Percentiles rank a stretch among this genome's conserved stretches.
Conservation (phyloP, 1,284 basidiomycete genomes). For the Porogramme epimiltina region DNA sequence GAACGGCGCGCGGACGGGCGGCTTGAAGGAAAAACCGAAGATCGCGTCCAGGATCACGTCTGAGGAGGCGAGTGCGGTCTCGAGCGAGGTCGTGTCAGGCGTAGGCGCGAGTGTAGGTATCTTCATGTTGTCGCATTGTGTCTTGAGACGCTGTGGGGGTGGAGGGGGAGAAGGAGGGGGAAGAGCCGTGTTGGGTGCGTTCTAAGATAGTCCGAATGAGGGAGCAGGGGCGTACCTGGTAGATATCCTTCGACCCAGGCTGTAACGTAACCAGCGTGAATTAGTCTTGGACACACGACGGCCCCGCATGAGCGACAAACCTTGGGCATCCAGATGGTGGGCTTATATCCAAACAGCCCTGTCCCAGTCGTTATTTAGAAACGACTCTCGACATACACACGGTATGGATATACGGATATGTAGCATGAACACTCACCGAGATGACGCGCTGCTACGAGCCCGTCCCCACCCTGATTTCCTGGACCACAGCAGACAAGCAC, state of each 20-base stretch:
- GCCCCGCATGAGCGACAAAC: constrained; percentile 50
- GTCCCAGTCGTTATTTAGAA: not conserved
- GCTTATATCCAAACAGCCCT: constrained; percentile 90
- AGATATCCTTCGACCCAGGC: constrained; percentile 89
- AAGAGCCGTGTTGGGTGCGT: not conserved
- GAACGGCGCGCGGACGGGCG: constrained; percentile 88
- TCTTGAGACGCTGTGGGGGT: constrained; percentile 66
- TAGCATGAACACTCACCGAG: constrained; percentile 75
- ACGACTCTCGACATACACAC: not conserved
- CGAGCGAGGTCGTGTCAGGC: constrained; percentile 50
- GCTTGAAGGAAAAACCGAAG: constrained; percentile 97
- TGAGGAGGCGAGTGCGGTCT: constrained; percentile 55
- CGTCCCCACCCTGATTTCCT: constrained; percentile 97
- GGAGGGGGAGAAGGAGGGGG: not conserved
- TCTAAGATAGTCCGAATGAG: too few species aligned
- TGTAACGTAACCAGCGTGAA: constrained; percentile 30
- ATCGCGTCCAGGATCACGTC: constrained; percentile 95
- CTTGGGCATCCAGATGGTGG: constrained; percentile 91
- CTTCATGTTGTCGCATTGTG: constrained; percentile 86
- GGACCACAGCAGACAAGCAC: constrained; percentile 96
- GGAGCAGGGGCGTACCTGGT: constrained; percentile 53
- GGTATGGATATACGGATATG: too few species aligned
- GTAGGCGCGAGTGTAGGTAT: constrained; percentile 68
- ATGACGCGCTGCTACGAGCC: constrained; percentile 94
- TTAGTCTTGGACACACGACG: not conserved